Percentiles rank a stretch among this genome's conserved stretches.
These are phyloP conservation scores for Phytopythium ostracodes DNA, from an alignment of 352 stramenopile species.

Conservation along the genomic window DNA sequence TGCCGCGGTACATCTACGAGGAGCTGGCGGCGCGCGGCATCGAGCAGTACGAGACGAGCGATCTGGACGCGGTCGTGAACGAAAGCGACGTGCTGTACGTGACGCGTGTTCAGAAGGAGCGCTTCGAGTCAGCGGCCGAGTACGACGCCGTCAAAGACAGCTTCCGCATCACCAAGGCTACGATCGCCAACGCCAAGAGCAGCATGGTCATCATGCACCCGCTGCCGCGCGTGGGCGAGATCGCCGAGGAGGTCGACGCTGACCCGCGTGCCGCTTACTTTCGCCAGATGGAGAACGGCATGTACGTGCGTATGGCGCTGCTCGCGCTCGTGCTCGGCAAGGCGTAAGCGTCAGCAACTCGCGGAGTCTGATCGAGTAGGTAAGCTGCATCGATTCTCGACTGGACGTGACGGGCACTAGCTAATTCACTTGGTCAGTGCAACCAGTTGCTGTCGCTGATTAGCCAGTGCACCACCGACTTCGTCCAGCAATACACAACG, in stretches of 20 bases:
- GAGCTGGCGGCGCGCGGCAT: conserved; percentile 64
- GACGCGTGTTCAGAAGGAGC: conserved; percentile 97
- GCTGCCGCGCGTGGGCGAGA: conserved; percentile 97
- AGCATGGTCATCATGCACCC: conserved; percentile 98
- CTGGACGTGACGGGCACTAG: not conserved
- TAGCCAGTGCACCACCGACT: too few species aligned
- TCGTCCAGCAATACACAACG: conserved; percentile 11
- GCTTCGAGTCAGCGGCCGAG: conserved; percentile 92
- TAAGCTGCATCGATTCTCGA: too few species aligned
- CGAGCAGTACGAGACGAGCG: conserved; percentile 80
- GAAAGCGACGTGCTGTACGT: conserved; percentile 98
- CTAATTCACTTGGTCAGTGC: not conserved
- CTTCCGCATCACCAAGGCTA: conserved; percentile 72
- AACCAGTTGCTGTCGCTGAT: not conserved
- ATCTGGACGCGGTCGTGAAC: conserved; percentile 86
- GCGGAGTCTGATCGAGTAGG: too few species aligned
- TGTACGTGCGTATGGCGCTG: conserved; percentile 99
- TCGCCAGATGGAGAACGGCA: conserved; percentile 97
- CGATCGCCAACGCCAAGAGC: conserved; percentile 81
- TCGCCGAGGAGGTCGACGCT: conserved; percentile 94
- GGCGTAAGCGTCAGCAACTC: conserved; percentile 33
- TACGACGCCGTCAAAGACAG: conserved; percentile 95
- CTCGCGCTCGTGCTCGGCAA: conserved; percentile 91
- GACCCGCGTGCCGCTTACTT: conserved; percentile 97
- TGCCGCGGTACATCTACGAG: conserved; percentile 82